phyloP scores from a whole-genome alignment of 768 basidiomycete genomes.

The Russula brevipes region DNA sequence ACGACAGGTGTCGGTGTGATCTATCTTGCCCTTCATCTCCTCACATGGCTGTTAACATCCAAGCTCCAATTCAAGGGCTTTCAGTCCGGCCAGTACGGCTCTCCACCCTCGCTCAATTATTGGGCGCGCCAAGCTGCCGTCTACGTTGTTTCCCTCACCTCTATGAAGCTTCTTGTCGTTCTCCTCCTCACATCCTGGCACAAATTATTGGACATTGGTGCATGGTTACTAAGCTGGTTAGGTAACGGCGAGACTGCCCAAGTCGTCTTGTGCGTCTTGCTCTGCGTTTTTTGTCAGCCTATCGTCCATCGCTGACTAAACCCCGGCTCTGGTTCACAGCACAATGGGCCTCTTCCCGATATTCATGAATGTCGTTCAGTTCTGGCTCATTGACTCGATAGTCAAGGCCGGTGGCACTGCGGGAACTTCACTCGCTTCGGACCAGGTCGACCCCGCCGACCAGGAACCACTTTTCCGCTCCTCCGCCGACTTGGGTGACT shows the following conservation, averaged over 20 bases:
- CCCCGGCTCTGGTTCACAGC: conserved; percentile 34
- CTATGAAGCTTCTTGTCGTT: conserved; percentile 92
- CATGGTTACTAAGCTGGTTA: conserved; percentile 81
- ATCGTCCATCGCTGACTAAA: neutral
- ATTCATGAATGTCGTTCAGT: conserved; percentile 84
- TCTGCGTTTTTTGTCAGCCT: neutral
- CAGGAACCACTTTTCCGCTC: conserved; percentile 58
- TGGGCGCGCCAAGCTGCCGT: conserved; percentile 77
- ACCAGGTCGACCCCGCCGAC: conserved; percentile 38
- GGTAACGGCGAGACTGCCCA: conserved; percentile 60
- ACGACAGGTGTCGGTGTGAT: conserved; percentile 73
- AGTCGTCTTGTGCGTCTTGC: conserved; percentile 67
- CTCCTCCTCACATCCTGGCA: conserved; percentile 66
- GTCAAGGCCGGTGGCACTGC: conserved; percentile 62
- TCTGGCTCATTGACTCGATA: conserved; percentile 93
- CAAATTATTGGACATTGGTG: conserved; percentile 67
- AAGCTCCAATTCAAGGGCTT: conserved; percentile 67
- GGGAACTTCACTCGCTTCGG: conserved; percentile 38
- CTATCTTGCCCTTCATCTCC: conserved; percentile 61
- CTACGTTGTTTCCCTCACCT: conserved; percentile 72
- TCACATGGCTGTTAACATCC: conserved; percentile 61
- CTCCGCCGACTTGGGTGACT: conserved; percentile 41
- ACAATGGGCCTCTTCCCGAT: conserved; percentile 92
- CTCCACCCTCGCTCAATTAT: conserved; percentile 65
- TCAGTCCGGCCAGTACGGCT: conserved; percentile 83